Base-by-base conservation (phyloP, 129 eudicot genomes). In the Sambucus nigra region DNA sequence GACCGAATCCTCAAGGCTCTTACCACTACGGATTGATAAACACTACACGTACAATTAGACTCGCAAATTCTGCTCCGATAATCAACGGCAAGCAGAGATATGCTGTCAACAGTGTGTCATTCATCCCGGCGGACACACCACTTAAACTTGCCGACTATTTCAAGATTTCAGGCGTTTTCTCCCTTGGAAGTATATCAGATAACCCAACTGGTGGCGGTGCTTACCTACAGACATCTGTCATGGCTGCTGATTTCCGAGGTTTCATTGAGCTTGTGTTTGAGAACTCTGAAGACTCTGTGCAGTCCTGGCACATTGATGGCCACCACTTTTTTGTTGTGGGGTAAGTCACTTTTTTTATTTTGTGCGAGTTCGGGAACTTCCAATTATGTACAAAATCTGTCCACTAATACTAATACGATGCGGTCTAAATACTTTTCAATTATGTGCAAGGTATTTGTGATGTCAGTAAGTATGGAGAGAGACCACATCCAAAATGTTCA, bases 1-100 rank as follows among this genome's bases (percentile, higher is more conserved):
- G 95, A 55, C 95, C 95, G 0, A 85, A 85, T 62, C 86, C 89
- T 14, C 95, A 85, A 69, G 95, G 95, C 9, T 85, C 95, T 0
- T 85, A 73, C 73, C 95, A 77, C 25, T 85, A 85, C 32, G 95
- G 95, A 10, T 39, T 61, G 73, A 72, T 85, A 47, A 75, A 78
- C 64, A 71, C 74, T 48, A 71, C 89, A 0, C 73, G 74, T 27
- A 80, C 95, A 20, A 74, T 80, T 14, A 66, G 78, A 35, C 65
- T 85, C 1, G 86, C 76, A 3, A 80, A 81, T 53, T 85, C 95
- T 46, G 86, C 94, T 47, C 88, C 85, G 0, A 26, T 80, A 26
- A 77, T 80, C 19, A 60, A 77, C 45, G 89, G 80, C 9, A 80
- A 66, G 35, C 80, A 80, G 73, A 74, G 91, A 17, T 80, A 80